Evolutionary conservation across 2,329 filamentous ascomycete species (phyloP).

Genomic region (Aspergillus melleus): DNA sequence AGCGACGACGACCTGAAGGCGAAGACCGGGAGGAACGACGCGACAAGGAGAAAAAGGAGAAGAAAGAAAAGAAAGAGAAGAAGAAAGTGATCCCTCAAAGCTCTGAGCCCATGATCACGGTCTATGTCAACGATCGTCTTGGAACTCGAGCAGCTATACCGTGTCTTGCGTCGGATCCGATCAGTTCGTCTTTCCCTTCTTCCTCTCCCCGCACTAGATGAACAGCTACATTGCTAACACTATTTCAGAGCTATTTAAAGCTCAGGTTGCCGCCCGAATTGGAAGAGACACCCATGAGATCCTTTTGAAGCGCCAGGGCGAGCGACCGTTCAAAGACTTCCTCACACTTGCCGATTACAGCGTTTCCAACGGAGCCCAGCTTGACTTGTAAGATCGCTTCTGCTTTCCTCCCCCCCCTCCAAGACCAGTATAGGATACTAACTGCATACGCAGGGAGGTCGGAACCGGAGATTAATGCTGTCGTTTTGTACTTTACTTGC

Average conservation of each 20-base stretch:
- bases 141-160: conserved; percentile 95
- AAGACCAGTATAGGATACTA: conserved; percentile 17
- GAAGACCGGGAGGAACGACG: conserved; percentile 28
- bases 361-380: conserved; percentile 80
- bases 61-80: conserved; percentile 46
- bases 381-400: conserved; percentile 44
- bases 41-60: conserved; percentile 38
- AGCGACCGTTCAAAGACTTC: conserved; percentile 90
- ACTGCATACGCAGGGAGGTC: conserved; percentile 41
- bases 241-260: conserved; percentile 70
- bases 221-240: conserved; percentile 5
- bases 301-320: conserved; percentile 84
- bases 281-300: conserved; percentile 93
- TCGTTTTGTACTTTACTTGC: neutral
- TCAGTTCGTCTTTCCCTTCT: conserved; percentile 49
- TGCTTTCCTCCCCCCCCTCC: neutral
- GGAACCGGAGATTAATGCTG: conserved; percentile 46
- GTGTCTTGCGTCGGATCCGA: conserved; percentile 78
- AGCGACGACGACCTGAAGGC: conserved; percentile 22
- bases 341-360: conserved; percentile 88
- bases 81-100: conserved; percentile 36
- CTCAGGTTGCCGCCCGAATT: conserved; percentile 75
- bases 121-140: conserved; percentile 90
- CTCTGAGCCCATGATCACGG: conserved; percentile 84
- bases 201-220: neutral